Evolutionary conservation across 768 basidiomycete species (phyloP).

Genomic region (Tylopilus intermedius): DNA sequence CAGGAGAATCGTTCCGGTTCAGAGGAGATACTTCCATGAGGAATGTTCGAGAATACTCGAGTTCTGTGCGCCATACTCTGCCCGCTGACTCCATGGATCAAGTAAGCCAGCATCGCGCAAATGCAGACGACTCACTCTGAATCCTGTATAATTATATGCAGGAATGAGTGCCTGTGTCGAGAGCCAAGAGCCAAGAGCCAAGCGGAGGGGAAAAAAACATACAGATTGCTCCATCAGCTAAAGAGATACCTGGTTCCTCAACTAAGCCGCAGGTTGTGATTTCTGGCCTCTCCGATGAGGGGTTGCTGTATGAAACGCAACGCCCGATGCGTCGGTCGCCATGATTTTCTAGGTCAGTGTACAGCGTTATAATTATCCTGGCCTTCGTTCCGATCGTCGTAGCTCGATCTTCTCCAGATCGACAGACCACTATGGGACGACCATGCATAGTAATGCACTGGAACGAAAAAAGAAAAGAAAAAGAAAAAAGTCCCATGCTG

Average conservation of each 20-base stretch:
- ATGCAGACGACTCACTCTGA: neutral
- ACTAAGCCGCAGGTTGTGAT: neutral
- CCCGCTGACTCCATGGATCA: neutral
- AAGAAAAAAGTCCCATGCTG: neutral
- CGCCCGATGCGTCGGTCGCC: neutral
- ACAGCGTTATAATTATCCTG: neutral
- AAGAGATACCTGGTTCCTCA: neutral
- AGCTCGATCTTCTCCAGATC: constrained; percentile 9
- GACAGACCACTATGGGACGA: constrained; percentile 6
- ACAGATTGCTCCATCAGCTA: neutral
- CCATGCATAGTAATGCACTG: neutral
- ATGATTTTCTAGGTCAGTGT: neutral
- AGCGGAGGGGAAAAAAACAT: neutral
- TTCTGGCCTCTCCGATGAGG: neutral
- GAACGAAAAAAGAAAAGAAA: neutral
- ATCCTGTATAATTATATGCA: neutral
- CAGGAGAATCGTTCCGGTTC: neutral
- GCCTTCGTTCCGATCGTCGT: constrained; percentile 1
- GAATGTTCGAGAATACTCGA: neutral
- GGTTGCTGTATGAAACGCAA: neutral
- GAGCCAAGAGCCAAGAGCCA: neutral
- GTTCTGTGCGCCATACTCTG: neutral
- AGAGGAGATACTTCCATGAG: neutral
- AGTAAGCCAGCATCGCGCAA: neutral
- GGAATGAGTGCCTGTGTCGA: neutral